Percentiles rank a stretch among this genome's conserved stretches.
These are phyloP conservation scores for Venturia oleaginea DNA, from an alignment of 2,329 filamentous ascomycete species.

Conservation along the genomic window DNA sequence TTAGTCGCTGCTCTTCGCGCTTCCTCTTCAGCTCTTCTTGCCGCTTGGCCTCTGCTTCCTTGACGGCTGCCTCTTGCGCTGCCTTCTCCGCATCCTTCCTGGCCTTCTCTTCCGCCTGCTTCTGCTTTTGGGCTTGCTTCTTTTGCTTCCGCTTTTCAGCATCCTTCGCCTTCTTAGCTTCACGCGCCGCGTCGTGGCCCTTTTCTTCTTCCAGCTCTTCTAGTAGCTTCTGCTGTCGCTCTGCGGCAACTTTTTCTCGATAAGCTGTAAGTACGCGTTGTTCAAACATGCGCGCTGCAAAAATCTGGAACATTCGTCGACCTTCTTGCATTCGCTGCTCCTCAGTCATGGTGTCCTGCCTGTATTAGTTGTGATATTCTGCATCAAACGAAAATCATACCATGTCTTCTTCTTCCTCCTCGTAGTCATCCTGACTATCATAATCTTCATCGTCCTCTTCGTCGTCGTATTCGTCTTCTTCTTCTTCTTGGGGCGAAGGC, in stretches of 20 bases:
- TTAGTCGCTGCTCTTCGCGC: conserved; percentile 83
- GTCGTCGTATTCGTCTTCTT: conserved; percentile 67
- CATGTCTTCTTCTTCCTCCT: conserved; percentile 52
- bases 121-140: conserved; percentile 78
- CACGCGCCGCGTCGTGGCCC: conserved; percentile 64
- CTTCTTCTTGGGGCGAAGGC: conserved; percentile 52
- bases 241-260: conserved; percentile 88
- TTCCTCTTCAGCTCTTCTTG: conserved; percentile 71
- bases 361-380: conserved; percentile 27
- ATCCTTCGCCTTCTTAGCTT: conserved; percentile 88
- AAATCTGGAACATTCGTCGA: conserved; percentile 97
- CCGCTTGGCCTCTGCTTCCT: conserved; percentile 68
- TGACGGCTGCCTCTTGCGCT: conserved; percentile 70
- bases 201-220: conserved; percentile 86
- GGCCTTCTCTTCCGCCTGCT: conserved; percentile 83
- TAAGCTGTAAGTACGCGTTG: conserved; percentile 95
- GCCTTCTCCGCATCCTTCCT: conserved; percentile 81
- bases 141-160: conserved; percentile 95
- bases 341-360: conserved; percentile 89
- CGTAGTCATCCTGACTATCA: conserved; percentile 55
- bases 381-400: conserved; percentile 34
- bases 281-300: conserved; percentile 98
- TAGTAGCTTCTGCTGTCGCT: conserved; percentile 82
- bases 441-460: conserved; percentile 64
- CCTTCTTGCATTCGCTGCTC: conserved; percentile 99